Percentiles rank a stretch among this genome's conserved stretches.
Conservation (phyloP, 768 basidiomycete species). For the Boletales sp. region DNA sequence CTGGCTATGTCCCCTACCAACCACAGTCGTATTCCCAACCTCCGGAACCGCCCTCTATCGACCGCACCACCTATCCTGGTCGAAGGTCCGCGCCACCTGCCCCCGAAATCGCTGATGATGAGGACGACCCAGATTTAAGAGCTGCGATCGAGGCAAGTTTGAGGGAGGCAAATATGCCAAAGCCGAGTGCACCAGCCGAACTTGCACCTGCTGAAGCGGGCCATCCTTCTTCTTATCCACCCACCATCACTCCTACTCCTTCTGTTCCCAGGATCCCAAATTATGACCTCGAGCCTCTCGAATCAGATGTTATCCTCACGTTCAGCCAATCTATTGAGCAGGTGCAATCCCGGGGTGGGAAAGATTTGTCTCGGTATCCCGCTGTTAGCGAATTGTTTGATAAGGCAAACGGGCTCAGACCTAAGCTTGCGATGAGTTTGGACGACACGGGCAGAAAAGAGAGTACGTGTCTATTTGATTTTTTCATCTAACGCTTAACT, state of each 20-base stretch:
- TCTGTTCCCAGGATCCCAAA: slow-evolving; percentile 56
- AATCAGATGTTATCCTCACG: slow-evolving; percentile 82
- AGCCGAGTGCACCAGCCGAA: slow-evolving; percentile 72
- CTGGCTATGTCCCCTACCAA: slow-evolving; percentile 69
- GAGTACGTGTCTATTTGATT: slow-evolving; percentile 45
- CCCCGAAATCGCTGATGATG: slow-evolving; percentile 47
- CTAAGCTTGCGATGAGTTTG: slow-evolving; percentile 77
- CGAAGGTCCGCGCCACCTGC: slow-evolving; percentile 20
- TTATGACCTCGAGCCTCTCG: slow-evolving; percentile 78
- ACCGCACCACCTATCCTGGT: slow-evolving; percentile 47
- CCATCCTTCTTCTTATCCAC: slow-evolving; percentile 46
- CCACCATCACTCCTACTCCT: slow-evolving; percentile 34
- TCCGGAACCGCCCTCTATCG: slow-evolving; percentile 65
- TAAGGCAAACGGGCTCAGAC: slow-evolving; percentile 71
- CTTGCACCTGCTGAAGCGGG: slow-evolving; percentile 52
- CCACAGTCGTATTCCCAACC: slow-evolving; percentile 42
- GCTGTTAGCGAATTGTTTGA: slow-evolving; percentile 83
- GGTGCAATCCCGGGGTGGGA: slow-evolving; percentile 70
- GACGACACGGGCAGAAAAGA: slow-evolving; percentile 87
- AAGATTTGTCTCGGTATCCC: slow-evolving; percentile 77
- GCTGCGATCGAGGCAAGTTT: slow-evolving; percentile 96
- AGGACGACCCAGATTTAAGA: slow-evolving; percentile 87
- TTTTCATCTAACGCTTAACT: background rate
- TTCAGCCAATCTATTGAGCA: slow-evolving; percentile 91
- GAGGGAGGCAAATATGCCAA: slow-evolving; percentile 75